Evolutionary conservation across 2,329 filamentous ascomycete genomes (phyloP).

Genomic region (Pseudocercospora eumusae): DNA sequence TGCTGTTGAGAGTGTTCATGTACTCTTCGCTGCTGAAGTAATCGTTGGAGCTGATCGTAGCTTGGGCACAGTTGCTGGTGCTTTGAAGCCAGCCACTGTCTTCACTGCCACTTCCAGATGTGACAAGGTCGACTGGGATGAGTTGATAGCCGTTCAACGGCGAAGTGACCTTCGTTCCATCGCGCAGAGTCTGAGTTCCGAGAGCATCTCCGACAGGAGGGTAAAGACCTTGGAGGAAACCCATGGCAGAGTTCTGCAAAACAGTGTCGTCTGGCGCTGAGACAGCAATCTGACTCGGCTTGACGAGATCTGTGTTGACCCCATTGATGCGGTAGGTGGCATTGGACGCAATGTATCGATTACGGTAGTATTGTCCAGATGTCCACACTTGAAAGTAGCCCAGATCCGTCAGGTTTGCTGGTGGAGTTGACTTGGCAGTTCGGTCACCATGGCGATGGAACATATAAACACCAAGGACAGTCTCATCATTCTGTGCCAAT

Average conservation of each 20-base stretch:
- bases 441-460: conserved; percentile 90
- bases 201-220: conserved; percentile 65
- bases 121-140: conserved; percentile 69
- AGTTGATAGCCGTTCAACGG: conserved; percentile 83
- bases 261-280: conserved; percentile 70
- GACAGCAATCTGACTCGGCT: conserved; percentile 69
- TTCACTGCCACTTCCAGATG: conserved; percentile 62
- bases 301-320: conserved; percentile 66
- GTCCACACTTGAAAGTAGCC: conserved; percentile 74
- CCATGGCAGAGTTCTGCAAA: conserved; percentile 75
- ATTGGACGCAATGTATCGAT: conserved; percentile 68
- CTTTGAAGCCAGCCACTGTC: conserved; percentile 61
- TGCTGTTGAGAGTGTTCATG: conserved; percentile 49
- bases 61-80: conserved; percentile 57
- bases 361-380: conserved; percentile 73
- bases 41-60: conserved; percentile 59
- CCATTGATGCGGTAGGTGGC: conserved; percentile 63
- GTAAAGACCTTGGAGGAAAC: conserved; percentile 84
- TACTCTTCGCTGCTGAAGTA: conserved; percentile 59
- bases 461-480: conserved; percentile 77
- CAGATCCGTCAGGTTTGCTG: conserved; percentile 73
- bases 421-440: conserved; percentile 72
- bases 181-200: conserved; percentile 65
- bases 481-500: conserved; percentile 54
- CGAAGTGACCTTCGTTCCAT: conserved; percentile 65